Conservation (phyloP, 192 early-diverging fungal species). For the Linderina pennispora region DNA sequence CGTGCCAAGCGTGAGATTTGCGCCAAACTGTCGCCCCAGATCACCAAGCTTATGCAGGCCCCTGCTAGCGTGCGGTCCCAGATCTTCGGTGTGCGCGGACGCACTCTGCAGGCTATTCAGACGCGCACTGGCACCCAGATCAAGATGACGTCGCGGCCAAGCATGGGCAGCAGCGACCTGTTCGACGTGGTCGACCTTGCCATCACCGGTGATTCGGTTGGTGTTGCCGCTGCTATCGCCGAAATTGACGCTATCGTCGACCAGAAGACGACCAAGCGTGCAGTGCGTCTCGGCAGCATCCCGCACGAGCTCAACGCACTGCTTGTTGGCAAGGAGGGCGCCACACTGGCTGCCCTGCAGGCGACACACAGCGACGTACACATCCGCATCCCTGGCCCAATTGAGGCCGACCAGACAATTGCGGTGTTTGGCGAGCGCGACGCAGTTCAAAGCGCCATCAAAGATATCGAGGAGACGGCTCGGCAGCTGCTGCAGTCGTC, state of each 20-base stretch:
- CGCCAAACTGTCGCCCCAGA: constrained; percentile 62
- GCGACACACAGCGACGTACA: constrained; percentile 57
- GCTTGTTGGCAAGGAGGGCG: constrained; percentile 71
- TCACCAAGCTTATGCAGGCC: constrained; percentile 54
- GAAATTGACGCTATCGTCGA: constrained; percentile 77
- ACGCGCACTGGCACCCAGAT: constrained; percentile 68
- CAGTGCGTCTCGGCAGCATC: constrained; percentile 58
- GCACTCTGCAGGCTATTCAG: constrained; percentile 71
- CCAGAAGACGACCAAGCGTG: constrained; percentile 68
- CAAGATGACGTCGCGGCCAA: constrained; percentile 50
- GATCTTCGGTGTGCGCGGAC: constrained; percentile 79
- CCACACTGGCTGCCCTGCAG: constrained; percentile 49
- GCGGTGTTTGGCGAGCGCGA: constrained; percentile 74
- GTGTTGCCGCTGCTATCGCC: constrained; percentile 76
- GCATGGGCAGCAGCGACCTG: constrained; percentile 58
- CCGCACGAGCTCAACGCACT: constrained; percentile 75
- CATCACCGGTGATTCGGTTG: constrained; percentile 79
- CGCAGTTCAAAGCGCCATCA: constrained; percentile 59
- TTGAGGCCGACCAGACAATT: constrained; percentile 47
- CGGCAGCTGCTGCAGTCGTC: constrained; percentile 60
- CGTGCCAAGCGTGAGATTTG: constrained; percentile 75
- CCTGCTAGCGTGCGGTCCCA: constrained; percentile 76
- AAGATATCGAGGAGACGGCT: constrained; percentile 52
- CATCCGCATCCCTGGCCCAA: constrained; percentile 71
- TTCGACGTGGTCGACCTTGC: constrained; percentile 52